Base-by-base conservation (phyloP, 257 asterid species). In the Nicotiana tomentosiformis region DNA sequence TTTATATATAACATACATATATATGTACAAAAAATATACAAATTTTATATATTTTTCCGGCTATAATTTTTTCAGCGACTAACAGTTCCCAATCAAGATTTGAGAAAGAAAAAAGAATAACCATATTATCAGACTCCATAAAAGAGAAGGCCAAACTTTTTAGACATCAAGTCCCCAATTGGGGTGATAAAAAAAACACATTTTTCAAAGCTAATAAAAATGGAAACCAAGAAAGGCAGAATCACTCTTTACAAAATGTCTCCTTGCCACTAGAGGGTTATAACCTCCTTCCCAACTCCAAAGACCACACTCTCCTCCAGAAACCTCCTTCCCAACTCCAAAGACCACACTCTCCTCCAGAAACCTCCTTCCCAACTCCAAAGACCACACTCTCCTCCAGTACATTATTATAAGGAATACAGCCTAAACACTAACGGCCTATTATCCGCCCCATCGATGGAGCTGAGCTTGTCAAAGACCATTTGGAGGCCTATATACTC, bases 401-500 rank as follows among this genome's bases (percentile, higher is more conserved):
- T 74, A 82, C 77, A 85, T 77, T 77, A 82, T 84, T 78, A 82
- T 77, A 78, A 81, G n/a, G 81, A 70, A 56, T 62, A 77, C 61
- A 80, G 74, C 84, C 82, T 58, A 39, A 53, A 32, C 77, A 72
- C 77, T 81, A 74, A 29, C 1, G 70, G 82, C 58, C 51, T 85
- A 32, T 43, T 46, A 55, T 78, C 84, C 58, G 66, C 16, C 76
- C 51, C 51, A 43, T 43, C 51, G 51, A 43, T 43, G 10, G 51
- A 43, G 51, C 51, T 43, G 51, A 9, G 51, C 70, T 58, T 56
- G 53, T 90, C 88, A 94, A 82, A 60, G 93, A 77, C 98, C 97
- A 82, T 85, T 95, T 15, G 96, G 90, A 46, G 98, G 97, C 85
- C 93, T 89, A 89, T 87, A 93, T 35, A 90, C 86, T 3, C 91